Evolutionary conservation across 164 flowering plant genomes (phyloP).

Genomic region (Tetracentron sinense): DNA sequence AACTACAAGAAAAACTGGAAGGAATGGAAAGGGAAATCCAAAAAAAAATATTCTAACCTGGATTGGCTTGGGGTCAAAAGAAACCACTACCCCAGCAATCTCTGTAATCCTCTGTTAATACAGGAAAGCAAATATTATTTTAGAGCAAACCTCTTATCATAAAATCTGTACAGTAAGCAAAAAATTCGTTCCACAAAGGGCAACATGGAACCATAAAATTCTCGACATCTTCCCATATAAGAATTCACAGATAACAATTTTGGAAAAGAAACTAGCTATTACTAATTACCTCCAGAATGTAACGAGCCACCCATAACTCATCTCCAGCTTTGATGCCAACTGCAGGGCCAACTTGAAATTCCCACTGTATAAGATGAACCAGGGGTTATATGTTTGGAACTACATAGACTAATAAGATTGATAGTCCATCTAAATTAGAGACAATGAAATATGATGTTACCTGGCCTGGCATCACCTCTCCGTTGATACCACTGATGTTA

Average conservation of each 20-base stretch:
- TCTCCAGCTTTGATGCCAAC: constrained; percentile 18
- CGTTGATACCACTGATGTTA: constrained; percentile 33
- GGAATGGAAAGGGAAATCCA: not conserved
- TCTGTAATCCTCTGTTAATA: constrained; percentile 28
- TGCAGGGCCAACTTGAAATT: constrained; percentile 17
- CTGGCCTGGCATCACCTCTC: constrained; percentile 39
- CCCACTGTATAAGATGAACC: constrained; percentile 10
- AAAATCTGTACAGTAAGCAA: too few relatives aligned
- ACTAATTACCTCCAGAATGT: constrained; percentile 14
- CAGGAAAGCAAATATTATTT: not conserved
- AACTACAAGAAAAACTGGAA: too few relatives aligned
- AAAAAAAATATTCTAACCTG: not conserved
- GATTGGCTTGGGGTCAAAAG: constrained; percentile 31
- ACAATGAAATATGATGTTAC: not conserved
- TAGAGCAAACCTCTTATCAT: not conserved
- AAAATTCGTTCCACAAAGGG: too few relatives aligned
- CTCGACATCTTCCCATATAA: too few relatives aligned
- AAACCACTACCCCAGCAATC: constrained; percentile 26
- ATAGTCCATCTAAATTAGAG: not conserved
- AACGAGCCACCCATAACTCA: constrained; percentile 19
- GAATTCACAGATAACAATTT: not conserved
- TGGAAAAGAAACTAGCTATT: not conserved
- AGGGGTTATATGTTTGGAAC: too few relatives aligned
- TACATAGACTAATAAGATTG: too few relatives aligned
- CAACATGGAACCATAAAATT: too few relatives aligned